Percentiles rank a stretch among this genome's conserved stretches.
These are phyloP conservation scores for Cyclocybe aegerita DNA, from an alignment of 768 basidiomycete genomes.

Conservation along the genomic window DNA sequence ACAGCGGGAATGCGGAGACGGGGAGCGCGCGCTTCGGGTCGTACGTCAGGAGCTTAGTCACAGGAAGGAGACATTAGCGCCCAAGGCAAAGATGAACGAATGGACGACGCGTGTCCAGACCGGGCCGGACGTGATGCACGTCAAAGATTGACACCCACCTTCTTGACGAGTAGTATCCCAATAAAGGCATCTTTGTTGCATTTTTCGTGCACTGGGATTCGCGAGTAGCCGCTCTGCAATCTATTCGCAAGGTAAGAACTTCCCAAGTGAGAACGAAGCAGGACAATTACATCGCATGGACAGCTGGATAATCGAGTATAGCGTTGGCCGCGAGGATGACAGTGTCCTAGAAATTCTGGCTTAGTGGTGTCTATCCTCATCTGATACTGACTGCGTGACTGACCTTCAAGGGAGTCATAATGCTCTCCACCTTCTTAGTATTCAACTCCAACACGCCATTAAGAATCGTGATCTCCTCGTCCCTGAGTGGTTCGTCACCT, in stretches of 20 bases:
- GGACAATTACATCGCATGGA: constrained; percentile 67
- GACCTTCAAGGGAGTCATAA: constrained; percentile 83
- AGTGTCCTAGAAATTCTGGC: constrained; percentile 57
- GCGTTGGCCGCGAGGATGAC: constrained; percentile 77
- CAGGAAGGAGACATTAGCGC: constrained; percentile 8
- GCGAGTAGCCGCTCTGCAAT: constrained; percentile 80
- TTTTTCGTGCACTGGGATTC: constrained; percentile 85
- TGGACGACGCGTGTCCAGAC: constrained; percentile 55
- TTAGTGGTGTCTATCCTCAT: constrained; percentile 14
- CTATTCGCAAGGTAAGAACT: constrained; percentile 29
- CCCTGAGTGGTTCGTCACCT: constrained; percentile 75
- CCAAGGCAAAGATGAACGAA: constrained; percentile 48
- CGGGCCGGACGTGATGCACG: constrained; percentile 21
- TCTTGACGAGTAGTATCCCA: constrained; percentile 82
- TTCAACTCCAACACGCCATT: constrained; percentile 80
- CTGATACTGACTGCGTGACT: neutral
- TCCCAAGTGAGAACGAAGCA: neutral
- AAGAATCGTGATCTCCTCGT: constrained; percentile 80
- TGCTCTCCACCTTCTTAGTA: constrained; percentile 66
- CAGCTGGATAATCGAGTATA: constrained; percentile 71
- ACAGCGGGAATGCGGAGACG: constrained; percentile 74
- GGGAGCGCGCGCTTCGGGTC: constrained; percentile 77
- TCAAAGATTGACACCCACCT: too few relatives aligned
- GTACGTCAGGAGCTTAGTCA: constrained; percentile 73
- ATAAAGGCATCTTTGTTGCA: constrained; percentile 73